These are phyloP conservation scores for Panellus pusillus DNA, from an alignment of 768 basidiomycete genomes.

Conservation along the genomic window DNA sequence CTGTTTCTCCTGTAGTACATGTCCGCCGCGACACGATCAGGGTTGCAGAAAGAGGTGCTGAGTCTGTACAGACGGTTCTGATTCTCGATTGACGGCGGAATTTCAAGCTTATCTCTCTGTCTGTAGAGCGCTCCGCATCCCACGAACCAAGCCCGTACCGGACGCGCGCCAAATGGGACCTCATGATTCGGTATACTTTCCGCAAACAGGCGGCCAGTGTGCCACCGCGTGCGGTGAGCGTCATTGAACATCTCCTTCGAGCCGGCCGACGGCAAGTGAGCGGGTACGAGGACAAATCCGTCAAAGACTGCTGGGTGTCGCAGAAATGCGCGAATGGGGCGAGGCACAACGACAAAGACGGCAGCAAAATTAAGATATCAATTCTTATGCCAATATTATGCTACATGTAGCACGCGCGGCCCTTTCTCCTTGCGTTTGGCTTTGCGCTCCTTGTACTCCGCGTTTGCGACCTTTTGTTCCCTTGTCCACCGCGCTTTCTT, in stretches of 20 bases:
- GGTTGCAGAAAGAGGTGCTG: constrained; percentile 31
- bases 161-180: constrained; percentile 62
- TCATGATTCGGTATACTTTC: constrained; percentile 71
- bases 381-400: constrained; percentile 5
- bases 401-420: constrained; percentile 5
- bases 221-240: constrained; percentile 64
- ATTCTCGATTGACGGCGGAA: constrained; percentile 42
- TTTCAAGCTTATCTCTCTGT: constrained; percentile 1
- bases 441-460: constrained; percentile 13
- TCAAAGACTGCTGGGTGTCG: constrained; percentile 77
- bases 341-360: constrained; percentile 25
- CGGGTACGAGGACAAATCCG: constrained; percentile 62
- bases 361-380: constrained; percentile 5
- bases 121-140: constrained; percentile 73
- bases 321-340: constrained; percentile 70
- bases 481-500: constrained; percentile 20
- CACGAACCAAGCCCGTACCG: constrained; percentile 61
- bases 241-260: constrained; percentile 76
- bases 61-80: constrained; percentile 56
- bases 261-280: constrained; percentile 68
- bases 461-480: constrained; percentile 17
- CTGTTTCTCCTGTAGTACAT: no score
- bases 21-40: no score
- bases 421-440: not conserved
- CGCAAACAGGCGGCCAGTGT: constrained; percentile 59